Base-by-base conservation (phyloP, 2,329 filamentous ascomycete genomes). In the Chrysoporthe deuterocubensis region DNA sequence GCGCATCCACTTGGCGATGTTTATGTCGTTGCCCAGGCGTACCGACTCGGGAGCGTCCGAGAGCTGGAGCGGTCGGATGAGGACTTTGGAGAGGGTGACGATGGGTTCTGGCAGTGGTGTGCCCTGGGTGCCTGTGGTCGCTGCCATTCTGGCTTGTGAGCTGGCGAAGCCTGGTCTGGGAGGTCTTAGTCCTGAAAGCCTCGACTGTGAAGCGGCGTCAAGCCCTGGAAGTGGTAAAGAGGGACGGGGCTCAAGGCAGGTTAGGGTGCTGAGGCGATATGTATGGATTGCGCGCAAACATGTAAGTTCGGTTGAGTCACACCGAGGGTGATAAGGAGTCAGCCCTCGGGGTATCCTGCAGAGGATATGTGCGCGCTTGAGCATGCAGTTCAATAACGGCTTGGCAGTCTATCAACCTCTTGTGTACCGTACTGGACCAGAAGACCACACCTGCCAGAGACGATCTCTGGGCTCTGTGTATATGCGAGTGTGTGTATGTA, bases 1-100 rank as follows among this genome's bases (percentile, higher is more conserved):
- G 67, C 80, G 79, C 78, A 87, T 78, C 71, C 75, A 77, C 13
- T 65, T 69, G 1, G 75, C 71, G 3, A 86, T 74, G 26, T 78
- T 70, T 11, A 74, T 73, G 68, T 81, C 76, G 74, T 85, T 78
- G 66, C 76, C 81, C 0, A 75, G 77, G 3, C 65, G 65, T 4
- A 78, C 71, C 44, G 81, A 61, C 26, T 74, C 69, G 4, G 73
- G 69, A 4, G 79, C 80, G 70, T 87, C 85, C 1, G 75, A 73
- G 5, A 67, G 68, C 37, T 74, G 69, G 67, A 76, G 81, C 42
- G 80, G 79, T 7, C 84, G 82, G 65, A 86, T 74, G 65, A 80
- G 74, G 72, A 73, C 76, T 44, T 71, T 74, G 37, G 74, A 64
- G 13, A 78, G 76, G 42, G 64, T 71, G 5, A 79, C 56, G 69